Base-by-base conservation (phyloP, 2,329 filamentous ascomycete genomes). In the Pseudogymnoascus sp. region DNA sequence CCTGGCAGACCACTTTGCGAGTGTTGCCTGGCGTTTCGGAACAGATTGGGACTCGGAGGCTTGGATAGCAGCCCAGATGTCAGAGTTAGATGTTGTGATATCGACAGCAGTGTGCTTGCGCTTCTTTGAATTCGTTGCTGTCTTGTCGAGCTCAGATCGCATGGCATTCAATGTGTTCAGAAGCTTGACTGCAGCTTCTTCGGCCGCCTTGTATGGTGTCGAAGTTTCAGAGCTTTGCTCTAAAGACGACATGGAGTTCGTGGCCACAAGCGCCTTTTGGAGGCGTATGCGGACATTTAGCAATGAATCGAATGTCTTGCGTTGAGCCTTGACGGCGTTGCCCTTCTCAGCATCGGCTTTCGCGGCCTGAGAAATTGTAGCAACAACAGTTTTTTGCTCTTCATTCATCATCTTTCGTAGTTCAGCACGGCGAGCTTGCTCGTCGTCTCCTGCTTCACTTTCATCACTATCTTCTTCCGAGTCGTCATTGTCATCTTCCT, bases 1-100 rank as follows among this genome's bases (percentile, higher is more conserved):
- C 75, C 93, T 95, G 63, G 82, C 79, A 16, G 92, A 95, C 95
- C 95, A 99, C 75, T 96, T 96, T 72, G 96, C 88, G 11, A 99
- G 81, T 0, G 88, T 84, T 18, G 84, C 82, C 67, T 88, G 87
- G 62, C 93, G 87, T 68, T 86, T 83, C 4, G 83, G 76, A 21
- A 82, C 71, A 0, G 83, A 80, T 2, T 79, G 76, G 25, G 81
- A 72, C 71, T 97, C 92, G 6, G 88, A 80, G 1, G 79, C 77
- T 66, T 86, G 78, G 77, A 95, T 88, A 59, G 84, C 82, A 12
- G 84, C 79, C 90, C 90, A 96, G 1, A 96, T 84, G 1, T 85
- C 82, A 14, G 84, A 78, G 7, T 81, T 86, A 1, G 88, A 74
- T 3, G 85, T 88, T 1, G 83, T 79, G 0, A 77, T 70, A 2